These are phyloP conservation scores for Euphorbia lathyris DNA, from an alignment of 345 rosid genomes.

Conservation along the genomic window DNA sequence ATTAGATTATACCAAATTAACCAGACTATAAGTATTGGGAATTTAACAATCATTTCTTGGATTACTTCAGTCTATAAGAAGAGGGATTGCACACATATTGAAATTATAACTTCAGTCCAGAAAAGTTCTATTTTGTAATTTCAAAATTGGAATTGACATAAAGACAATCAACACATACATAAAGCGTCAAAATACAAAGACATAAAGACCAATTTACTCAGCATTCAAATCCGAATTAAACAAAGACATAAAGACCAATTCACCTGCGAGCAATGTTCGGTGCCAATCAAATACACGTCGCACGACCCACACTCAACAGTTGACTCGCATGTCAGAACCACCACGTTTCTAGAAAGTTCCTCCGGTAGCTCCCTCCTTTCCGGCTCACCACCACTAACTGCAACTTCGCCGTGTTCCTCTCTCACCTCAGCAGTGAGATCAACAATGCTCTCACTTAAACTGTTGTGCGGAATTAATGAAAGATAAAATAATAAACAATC, in stretches of 20 bases:
- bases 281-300: slow-evolving; percentile 82
- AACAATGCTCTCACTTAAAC: no score
- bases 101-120: background rate
- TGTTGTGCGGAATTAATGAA: no score
- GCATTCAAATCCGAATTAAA: slow-evolving; percentile 17
- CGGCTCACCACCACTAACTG: no score
- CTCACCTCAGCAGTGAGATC: no score
- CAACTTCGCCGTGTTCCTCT: no score
- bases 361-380: no score
- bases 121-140: background rate
- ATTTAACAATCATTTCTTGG: no score
- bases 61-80: background rate
- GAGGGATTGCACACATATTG: background rate
- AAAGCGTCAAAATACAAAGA: background rate
- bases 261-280: slow-evolving; percentile 93
- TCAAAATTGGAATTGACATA: background rate
- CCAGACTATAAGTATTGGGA: no score
- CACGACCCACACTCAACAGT: slow-evolving; percentile 65
- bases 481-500: no score
- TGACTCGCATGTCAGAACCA: slow-evolving; percentile 72
- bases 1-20: background rate
- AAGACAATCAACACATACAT: background rate
- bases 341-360: slow-evolving; percentile 63
- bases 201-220: slow-evolving; percentile 6
- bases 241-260: slow-evolving; percentile 2